Percentiles rank a stretch among this genome's conserved stretches.
Conservation (phyloP, 23 red algal genomes). For the Gracilariopsis chorda region DNA sequence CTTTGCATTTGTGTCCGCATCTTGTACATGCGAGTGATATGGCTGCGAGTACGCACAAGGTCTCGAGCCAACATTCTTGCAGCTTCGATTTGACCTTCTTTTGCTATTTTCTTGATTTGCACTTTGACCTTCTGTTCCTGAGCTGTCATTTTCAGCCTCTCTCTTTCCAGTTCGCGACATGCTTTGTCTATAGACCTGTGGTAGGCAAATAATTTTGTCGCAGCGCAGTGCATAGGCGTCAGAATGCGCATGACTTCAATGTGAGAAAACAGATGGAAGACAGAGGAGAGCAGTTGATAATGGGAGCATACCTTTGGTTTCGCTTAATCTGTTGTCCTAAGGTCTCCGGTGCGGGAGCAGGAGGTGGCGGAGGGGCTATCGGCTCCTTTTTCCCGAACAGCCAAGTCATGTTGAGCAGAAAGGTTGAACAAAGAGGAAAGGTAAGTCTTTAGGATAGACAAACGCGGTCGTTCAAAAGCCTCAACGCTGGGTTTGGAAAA, state of each 20-base stretch:
- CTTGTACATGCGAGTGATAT: slow-evolving; percentile 87
- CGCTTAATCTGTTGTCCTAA: slow-evolving; percentile 59
- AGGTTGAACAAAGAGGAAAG: too few relatives aligned
- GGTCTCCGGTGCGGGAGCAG: slow-evolving; percentile 48
- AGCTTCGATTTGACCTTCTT: slow-evolving; percentile 82
- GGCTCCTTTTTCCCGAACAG: slow-evolving; percentile 70
- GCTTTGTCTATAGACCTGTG: slow-evolving; percentile 83
- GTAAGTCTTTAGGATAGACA: too few relatives aligned
- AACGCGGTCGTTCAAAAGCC: too few relatives aligned
- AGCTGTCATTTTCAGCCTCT: slow-evolving; percentile 91
- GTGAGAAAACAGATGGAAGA: too few relatives aligned
- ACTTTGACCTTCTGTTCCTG: slow-evolving; percentile 72
- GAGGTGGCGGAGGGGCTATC: slow-evolving; percentile 48
- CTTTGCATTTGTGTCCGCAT: slow-evolving; percentile 99
- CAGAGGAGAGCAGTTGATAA: not conserved
- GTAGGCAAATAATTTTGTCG: not conserved
- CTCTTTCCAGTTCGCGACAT: slow-evolving; percentile 94
- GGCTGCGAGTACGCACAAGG: slow-evolving; percentile 79
- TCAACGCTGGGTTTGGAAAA: too few relatives aligned
- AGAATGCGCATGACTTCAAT: not conserved
- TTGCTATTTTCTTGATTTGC: slow-evolving; percentile 85
- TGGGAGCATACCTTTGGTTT: slow-evolving; percentile 49
- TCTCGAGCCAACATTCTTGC: slow-evolving; percentile 91
- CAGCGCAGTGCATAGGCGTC: not conserved
- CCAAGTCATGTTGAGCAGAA: slow-evolving; percentile 38